Evolutionary conservation across 176 grass and related monocot species (phyloP).

Genomic region (Aegilops bicornis): DNA sequence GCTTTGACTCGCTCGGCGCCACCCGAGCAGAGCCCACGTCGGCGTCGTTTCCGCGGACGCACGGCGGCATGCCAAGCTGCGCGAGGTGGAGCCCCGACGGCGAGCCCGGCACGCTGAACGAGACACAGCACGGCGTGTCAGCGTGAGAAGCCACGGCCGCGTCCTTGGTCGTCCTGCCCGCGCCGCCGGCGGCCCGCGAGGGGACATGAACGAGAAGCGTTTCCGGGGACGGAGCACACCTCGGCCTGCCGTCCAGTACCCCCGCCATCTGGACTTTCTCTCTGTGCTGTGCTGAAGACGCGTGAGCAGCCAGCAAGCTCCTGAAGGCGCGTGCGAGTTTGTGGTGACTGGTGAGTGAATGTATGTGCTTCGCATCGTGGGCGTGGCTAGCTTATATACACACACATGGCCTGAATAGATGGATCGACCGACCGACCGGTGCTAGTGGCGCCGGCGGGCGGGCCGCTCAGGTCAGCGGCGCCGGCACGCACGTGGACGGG

Average conservation of each 20-base stretch:
- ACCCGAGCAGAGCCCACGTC: not conserved
- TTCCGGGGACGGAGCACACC: not conserved
- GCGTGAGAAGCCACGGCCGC: not conserved
- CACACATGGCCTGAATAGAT: too few relatives aligned
- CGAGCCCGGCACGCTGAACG: constrained; percentile 54
- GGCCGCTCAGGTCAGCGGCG: too few relatives aligned
- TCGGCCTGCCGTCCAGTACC: not conserved
- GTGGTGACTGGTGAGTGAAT: too few relatives aligned
- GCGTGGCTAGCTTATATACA: not conserved
- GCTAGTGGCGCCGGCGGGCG: too few relatives aligned
- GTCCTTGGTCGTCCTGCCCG: too few relatives aligned
- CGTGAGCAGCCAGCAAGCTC: too few relatives aligned
- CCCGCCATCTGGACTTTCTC: not conserved
- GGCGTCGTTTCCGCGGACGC: not conserved
- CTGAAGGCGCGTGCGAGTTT: not conserved
- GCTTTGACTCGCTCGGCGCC: too few relatives aligned
- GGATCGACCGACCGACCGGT: too few relatives aligned
- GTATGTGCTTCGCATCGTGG: not conserved
- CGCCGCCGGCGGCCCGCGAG: too few relatives aligned
- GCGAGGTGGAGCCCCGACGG: constrained; percentile 47
- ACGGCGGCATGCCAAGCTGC: constrained; percentile 16
- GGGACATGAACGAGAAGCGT: too few relatives aligned
- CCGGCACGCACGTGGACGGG: too few relatives aligned
- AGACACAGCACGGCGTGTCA: not conserved
- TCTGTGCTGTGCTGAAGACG: too few relatives aligned